These are phyloP conservation scores for Verticillium dahliae DNA, from an alignment of 2,329 filamentous ascomycete species.

Conservation along the genomic window DNA sequence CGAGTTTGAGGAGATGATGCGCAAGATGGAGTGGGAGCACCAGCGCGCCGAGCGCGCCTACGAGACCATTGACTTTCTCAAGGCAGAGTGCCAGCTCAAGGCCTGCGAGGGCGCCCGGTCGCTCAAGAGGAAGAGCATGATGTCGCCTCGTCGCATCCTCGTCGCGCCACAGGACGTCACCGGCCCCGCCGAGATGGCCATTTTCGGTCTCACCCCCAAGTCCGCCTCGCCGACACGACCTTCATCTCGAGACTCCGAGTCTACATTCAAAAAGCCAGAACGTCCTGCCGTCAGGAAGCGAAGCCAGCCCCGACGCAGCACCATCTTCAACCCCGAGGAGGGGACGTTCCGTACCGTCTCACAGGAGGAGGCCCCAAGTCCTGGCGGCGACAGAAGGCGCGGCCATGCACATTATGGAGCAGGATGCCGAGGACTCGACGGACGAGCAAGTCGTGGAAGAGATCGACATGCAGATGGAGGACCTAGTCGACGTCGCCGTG, in stretches of 20 bases:
- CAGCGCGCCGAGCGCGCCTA: conserved; percentile 61
- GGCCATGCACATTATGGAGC: conserved; percentile 5
- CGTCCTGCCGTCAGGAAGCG: conserved; percentile 8
- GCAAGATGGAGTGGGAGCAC: conserved; percentile 50
- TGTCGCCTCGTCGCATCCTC: conserved; percentile 28
- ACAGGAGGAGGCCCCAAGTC: conserved; percentile 42
- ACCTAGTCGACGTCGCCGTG: conserved; percentile 8
- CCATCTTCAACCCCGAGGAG: conserved; percentile 54
- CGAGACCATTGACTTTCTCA: conserved; percentile 69
- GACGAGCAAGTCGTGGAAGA: conserved; percentile 8
- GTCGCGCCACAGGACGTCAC: conserved; percentile 25
- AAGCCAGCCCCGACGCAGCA: conserved; percentile 38
- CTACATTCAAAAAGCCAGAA: conserved; percentile 10
- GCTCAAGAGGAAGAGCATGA: conserved; percentile 21
- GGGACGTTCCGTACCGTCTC: conserved; percentile 58
- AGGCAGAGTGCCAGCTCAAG: conserved; percentile 65
- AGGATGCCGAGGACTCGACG: not conserved
- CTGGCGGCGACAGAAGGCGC: conserved; percentile 26
- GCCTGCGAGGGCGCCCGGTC: conserved; percentile 55
- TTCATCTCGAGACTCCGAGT: conserved; percentile 1
- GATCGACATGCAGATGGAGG: conserved; percentile 10
- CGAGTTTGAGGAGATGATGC: conserved; percentile 51
- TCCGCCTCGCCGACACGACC: not conserved
- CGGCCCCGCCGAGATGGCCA: conserved; percentile 34
- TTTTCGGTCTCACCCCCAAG: conserved; percentile 23